Conservation (phyloP, 1,284 basidiomycete genomes). For the Leccinum colubrinum region DNA sequence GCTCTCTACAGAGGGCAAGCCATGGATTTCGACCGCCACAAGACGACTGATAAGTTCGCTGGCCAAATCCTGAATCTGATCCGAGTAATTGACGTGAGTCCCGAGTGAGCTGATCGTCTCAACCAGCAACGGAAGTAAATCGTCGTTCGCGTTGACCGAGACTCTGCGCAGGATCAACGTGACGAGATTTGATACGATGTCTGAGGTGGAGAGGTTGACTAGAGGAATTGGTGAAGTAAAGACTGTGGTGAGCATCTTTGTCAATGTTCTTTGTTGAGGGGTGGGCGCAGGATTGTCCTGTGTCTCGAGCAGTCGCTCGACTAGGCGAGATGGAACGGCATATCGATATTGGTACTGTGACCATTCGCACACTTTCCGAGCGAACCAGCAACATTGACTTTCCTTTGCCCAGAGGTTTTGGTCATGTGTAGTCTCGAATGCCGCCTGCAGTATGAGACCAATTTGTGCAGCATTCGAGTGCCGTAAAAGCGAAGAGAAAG, state of each 20-base stretch:
- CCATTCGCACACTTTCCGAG: slow-evolving; percentile 77
- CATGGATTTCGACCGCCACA: slow-evolving; percentile 66
- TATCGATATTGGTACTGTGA: slow-evolving; percentile 92
- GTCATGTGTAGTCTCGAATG: slow-evolving; percentile 65
- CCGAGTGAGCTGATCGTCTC: slow-evolving; percentile 83
- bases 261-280: slow-evolving; percentile 66
- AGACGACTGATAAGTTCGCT: slow-evolving; percentile 82
- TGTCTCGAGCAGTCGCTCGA: slow-evolving; percentile 76
- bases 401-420: slow-evolving; percentile 69
- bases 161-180: slow-evolving; percentile 74
- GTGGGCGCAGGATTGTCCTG: slow-evolving; percentile 57
- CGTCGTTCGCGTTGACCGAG: slow-evolving; percentile 63
- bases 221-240: slow-evolving; percentile 83
- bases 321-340: slow-evolving; percentile 81
- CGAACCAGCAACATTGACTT: slow-evolving; percentile 83
- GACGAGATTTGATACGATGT: slow-evolving; percentile 79
- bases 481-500: slow-evolving; percentile 64
- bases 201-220: slow-evolving; percentile 89
- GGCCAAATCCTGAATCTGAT: slow-evolving; percentile 93
- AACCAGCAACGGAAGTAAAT: slow-evolving; percentile 70
- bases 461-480: slow-evolving; percentile 82
- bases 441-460: slow-evolving; percentile 67
- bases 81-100: slow-evolving; percentile 92
- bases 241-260: slow-evolving; percentile 81
- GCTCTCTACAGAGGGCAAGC: slow-evolving; percentile 46